Evolutionary conservation across 2,329 filamentous ascomycete species (phyloP).

Genomic region (Zymoseptoria pseudotritici): DNA sequence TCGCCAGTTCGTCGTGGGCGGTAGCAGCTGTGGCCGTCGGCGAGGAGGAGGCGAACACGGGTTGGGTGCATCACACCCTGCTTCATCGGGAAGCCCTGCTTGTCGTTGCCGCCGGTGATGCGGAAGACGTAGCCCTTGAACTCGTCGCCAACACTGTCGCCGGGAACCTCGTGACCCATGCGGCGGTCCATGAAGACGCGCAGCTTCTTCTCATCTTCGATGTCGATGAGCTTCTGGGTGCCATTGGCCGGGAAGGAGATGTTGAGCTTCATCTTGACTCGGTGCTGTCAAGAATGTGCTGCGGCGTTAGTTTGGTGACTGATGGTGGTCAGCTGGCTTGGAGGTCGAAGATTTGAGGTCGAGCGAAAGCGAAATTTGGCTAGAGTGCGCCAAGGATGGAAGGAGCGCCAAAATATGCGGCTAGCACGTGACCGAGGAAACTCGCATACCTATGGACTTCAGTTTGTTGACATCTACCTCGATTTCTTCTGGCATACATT

Average conservation of each 20-base stretch:
- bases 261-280: constrained; percentile 61
- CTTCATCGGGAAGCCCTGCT: constrained; percentile 99
- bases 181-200: constrained; percentile 98
- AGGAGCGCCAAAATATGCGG: neutral
- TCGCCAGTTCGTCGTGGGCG: constrained; percentile 94
- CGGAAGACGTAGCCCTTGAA: constrained; percentile 99
- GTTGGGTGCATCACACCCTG: constrained; percentile 99
- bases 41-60: constrained; percentile 94
- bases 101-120: constrained; percentile 99
- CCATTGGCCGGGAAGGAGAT: constrained; percentile 95
- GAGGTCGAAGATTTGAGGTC: neutral
- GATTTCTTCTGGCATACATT: constrained; percentile 7
- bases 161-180: constrained; percentile 88
- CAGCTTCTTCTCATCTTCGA: constrained; percentile 99
- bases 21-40: constrained; percentile 98
- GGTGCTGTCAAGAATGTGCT: constrained; percentile 14
- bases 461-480: neutral
- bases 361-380: neutral
- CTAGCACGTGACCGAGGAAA: neutral
- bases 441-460: neutral
- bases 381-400: neutral
- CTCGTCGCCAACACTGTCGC: constrained; percentile 93
- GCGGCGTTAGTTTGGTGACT: neutral
- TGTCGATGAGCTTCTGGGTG: constrained; percentile 98
- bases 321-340: neutral